Evolutionary conservation across 2,329 filamentous ascomycete genomes (phyloP).

Genomic region (Stagonosporopsis chrysanthemi): DNA sequence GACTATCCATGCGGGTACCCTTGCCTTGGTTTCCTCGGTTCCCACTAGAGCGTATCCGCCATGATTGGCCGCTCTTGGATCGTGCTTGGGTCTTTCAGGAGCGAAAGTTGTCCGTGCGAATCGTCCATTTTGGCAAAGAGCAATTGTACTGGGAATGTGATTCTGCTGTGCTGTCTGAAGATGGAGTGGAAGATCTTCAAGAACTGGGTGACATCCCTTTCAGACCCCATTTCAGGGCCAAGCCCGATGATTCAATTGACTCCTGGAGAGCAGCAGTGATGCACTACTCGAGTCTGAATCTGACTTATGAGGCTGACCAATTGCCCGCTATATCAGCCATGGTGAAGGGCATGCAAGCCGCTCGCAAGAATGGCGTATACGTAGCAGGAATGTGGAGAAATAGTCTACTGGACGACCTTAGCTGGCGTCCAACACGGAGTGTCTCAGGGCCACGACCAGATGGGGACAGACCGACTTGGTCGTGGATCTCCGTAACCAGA

Average conservation of each 20-base stretch:
- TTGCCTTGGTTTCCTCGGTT: not conserved
- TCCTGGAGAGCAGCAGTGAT: not conserved
- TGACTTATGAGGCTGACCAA: slow-evolving; percentile 12
- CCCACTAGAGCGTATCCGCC: not conserved
- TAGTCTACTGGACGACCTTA: slow-evolving; percentile 2
- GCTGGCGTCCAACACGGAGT: not conserved
- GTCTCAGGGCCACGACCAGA: not conserved
- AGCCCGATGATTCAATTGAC: not conserved
- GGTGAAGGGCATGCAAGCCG: not conserved
- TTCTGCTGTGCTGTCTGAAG: not conserved
- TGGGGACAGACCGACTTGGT: not conserved
- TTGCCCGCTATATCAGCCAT: slow-evolving; percentile 15
- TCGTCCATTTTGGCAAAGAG: not conserved
- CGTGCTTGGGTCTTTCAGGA: slow-evolving; percentile 10
- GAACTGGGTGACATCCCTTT: not conserved
- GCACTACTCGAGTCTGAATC: slow-evolving; percentile 1
- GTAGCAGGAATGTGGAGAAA: slow-evolving; percentile 18
- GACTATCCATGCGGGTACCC: not conserved
- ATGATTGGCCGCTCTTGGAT: not conserved
- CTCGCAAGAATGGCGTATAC: slow-evolving; percentile 6
- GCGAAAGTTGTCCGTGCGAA: not conserved
- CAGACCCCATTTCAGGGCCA: not conserved
- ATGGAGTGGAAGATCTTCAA: not conserved
- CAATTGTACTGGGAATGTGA: slow-evolving; percentile 6
- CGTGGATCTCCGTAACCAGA: not conserved